A percentile compares a stretch with the other conserved stretches of the same genome.
These are phyloP conservation scores for Polygonum aviculare DNA, from an alignment of 148 eudicot genomes.

Conservation along the genomic window DNA sequence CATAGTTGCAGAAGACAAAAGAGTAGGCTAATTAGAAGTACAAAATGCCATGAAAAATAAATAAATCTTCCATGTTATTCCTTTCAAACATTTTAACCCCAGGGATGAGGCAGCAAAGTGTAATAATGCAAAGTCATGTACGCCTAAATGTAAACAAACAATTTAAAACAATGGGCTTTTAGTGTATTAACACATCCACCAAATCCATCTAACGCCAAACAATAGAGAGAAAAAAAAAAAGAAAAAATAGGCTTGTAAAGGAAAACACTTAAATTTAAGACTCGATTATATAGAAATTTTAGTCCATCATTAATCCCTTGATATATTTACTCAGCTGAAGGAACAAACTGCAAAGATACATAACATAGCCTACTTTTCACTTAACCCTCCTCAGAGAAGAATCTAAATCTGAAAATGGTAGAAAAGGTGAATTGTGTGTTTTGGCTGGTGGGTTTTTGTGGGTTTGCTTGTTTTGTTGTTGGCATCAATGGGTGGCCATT, in stretches of 20 bases:
- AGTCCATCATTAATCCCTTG: background rate
- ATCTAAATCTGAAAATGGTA: background rate
- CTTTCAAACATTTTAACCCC: background rate
- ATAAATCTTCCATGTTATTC: background rate
- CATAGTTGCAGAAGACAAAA: constrained; percentile 56
- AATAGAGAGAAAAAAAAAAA: no score
- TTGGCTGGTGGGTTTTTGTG: constrained; percentile 4
- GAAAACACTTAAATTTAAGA: no score
- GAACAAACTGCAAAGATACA: no score
- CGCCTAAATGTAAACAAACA: background rate
- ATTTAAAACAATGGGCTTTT: background rate
- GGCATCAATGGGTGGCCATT: constrained; percentile 48
- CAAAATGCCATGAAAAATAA: background rate
- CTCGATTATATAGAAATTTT: background rate
- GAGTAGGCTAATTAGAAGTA: background rate
- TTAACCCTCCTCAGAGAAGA: background rate
- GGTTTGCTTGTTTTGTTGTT: constrained; percentile 8
- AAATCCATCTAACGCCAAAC: no score
- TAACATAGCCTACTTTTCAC: background rate
- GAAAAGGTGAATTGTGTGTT: background rate
- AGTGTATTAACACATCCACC: no score
- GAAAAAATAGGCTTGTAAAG: no score
- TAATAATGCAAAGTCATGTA: background rate
- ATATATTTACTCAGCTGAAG: background rate
- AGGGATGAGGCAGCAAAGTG: background rate